Percentiles rank a stretch among this genome's conserved stretches.
phyloP scores from a whole-genome alignment of 495 filamentous ascomycete species.

The Xylaria bambusicola region DNA sequence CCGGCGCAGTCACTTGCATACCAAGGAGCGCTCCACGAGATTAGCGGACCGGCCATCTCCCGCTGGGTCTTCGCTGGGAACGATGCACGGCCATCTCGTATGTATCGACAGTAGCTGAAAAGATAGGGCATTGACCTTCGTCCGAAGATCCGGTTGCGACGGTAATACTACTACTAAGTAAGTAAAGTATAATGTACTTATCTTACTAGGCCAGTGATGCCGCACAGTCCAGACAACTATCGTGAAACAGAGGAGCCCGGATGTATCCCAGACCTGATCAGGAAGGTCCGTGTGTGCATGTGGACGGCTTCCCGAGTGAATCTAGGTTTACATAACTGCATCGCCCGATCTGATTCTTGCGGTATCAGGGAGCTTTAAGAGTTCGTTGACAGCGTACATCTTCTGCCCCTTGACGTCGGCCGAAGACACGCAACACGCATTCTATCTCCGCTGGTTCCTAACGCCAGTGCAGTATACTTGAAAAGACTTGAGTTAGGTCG shows the following conservation, averaged over 20 bases:
- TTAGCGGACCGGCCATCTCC: background rate
- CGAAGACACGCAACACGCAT: no score
- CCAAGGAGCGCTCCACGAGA: background rate
- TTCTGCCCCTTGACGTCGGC: no score
- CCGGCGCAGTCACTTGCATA: slow-evolving; percentile 6
- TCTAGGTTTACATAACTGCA: background rate
- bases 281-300: slow-evolving; percentile 6
- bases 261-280: background rate
- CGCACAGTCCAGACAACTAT: background rate
- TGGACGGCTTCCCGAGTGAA: background rate
- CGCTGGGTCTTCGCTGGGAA: background rate
- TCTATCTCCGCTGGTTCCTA: no score
- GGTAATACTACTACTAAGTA: no score
- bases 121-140: background rate
- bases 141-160: background rate
- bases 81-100: background rate
- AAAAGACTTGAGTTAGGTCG: no score
- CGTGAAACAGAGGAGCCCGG: background rate
- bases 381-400: background rate
- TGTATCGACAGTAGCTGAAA: background rate
- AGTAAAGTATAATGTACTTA: no score
- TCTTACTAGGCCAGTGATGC: background rate
- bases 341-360: background rate
- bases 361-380: no score
- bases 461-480: no score